Base-by-base conservation (phyloP, 495 filamentous ascomycete genomes). In the Penicillium argentinense region DNA sequence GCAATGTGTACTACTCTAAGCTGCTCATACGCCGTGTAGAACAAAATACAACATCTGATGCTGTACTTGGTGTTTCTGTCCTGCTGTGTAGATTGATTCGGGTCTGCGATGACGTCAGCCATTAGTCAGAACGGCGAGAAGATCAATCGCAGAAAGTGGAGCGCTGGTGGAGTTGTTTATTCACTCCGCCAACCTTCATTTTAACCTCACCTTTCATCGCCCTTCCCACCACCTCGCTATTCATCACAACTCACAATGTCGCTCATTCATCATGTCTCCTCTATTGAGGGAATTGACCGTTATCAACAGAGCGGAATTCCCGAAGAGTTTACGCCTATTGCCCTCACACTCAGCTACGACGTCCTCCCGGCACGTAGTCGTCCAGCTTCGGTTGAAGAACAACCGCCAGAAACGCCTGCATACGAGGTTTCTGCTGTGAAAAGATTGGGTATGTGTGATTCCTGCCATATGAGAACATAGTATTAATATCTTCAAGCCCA, bases 231-330 rank as follows among this genome's bases (percentile, higher is more conserved):
- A 5, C 11, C 25, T 5, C 5, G 5, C 11, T 26, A 11, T 26
- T 26, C 25, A 26, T 26, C 25, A 26, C 11, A 26, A 30, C 41
- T 18, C 23, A 21, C 26, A 14, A 69, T 72, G 67, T 72, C 68
- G 17, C 45, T 72, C 19, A 60, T 66, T 24, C 68, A 70, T 40
- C 68, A 67, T 41, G 59, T 72, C 13, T 62, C 67, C 19, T 44
- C 49, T n/a, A 53, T 64, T 18, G 66, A 72, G 26, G 68, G 68
- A 18, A 46, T 67, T 12, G 68, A 72, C 47, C 56, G 58, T 30
- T 48, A 63, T 42, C 47, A 40, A n/a, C 5, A 62, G 57, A 40
- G 24, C 54, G 9, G 39, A 26, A 5, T 26, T 26, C 11, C 25
- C 5, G 63, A 60, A 12, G 42, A 51, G n/a, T 38, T 43, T 9